These are phyloP conservation scores for Epichloe uncinata DNA, from an alignment of 2,329 filamentous ascomycete genomes.

Conservation along the genomic window DNA sequence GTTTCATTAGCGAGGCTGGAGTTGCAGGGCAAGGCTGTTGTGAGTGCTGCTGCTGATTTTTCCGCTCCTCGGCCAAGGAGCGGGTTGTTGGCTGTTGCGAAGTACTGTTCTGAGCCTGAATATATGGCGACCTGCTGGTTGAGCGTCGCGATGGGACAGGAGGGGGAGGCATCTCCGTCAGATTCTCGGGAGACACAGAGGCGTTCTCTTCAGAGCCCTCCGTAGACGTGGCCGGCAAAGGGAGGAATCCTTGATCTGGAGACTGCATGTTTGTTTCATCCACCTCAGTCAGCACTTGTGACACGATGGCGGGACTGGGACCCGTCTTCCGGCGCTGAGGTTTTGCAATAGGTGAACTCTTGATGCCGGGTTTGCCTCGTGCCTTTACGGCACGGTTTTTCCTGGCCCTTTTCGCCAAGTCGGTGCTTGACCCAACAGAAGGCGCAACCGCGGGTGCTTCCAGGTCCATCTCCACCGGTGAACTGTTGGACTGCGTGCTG, in stretches of 20 bases:
- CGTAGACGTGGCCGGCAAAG: constrained; percentile 26
- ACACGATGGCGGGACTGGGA: constrained; percentile 41
- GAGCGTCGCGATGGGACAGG: constrained; percentile 54
- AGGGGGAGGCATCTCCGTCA: constrained; percentile 56
- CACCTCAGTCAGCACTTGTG: constrained; percentile 41
- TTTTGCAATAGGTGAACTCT: constrained; percentile 62
- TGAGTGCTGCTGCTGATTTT: constrained; percentile 3
- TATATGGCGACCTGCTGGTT: constrained; percentile 53
- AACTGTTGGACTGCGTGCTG: constrained; percentile 34
- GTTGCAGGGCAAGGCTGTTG: constrained; percentile 55
- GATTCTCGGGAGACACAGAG: constrained; percentile 49
- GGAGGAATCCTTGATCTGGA: constrained; percentile 23
- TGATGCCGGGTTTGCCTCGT: constrained; percentile 38
- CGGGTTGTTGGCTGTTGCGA: constrained; percentile 13
- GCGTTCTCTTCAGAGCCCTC: constrained; percentile 51
- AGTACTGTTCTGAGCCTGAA: constrained; percentile 38
- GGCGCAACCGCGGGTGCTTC: constrained; percentile 26
- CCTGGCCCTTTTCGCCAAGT: constrained; percentile 36
- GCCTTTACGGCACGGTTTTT: constrained; percentile 40
- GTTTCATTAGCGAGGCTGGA: constrained; percentile 76
- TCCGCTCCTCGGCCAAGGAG: constrained; percentile 4
- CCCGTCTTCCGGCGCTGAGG: constrained; percentile 42
- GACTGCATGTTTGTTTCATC: constrained; percentile 25
- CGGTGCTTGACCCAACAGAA: constrained; percentile 28
- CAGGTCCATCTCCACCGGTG: constrained; percentile 44